Conservation (phyloP, 768 basidiomycete genomes). For the Xanthoconium purpureum region DNA sequence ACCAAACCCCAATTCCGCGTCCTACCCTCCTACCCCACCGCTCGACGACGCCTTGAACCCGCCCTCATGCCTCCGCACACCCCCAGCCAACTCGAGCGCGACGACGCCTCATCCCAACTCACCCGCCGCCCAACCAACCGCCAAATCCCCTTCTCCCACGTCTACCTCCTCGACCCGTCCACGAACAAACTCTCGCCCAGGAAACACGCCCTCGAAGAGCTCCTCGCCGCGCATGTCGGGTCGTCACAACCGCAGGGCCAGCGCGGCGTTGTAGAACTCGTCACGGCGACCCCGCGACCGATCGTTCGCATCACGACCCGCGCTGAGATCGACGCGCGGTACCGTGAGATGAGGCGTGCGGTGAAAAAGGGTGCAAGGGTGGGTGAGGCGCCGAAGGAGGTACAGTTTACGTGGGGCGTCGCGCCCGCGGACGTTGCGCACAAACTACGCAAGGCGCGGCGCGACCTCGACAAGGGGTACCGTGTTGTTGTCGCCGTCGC, state of each 20-base stretch:
- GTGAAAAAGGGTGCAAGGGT: conserved; percentile 29
- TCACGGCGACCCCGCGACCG: conserved; percentile 46
- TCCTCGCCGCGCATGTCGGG: conserved; percentile 37
- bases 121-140: conserved; percentile 31
- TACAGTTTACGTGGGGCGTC: conserved; percentile 70
- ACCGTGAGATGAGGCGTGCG: conserved; percentile 37
- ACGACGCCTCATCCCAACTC: not conserved
- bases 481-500: conserved; percentile 55
- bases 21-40: not conserved
- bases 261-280: conserved; percentile 50
- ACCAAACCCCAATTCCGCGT: not conserved
- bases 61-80: not conserved
- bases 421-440: conserved; percentile 57
- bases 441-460: conserved; percentile 58
- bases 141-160: conserved; percentile 41
- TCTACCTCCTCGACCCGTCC: conserved; percentile 48
- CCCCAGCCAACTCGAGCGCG: too few species aligned
- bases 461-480: conserved; percentile 58
- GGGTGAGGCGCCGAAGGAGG: conserved; percentile 51
- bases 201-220: conserved; percentile 31
- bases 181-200: conserved; percentile 39
- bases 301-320: conserved; percentile 59
- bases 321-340: conserved; percentile 39
- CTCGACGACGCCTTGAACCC: conserved; percentile 12
- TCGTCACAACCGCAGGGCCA: conserved; percentile 26